phyloP scores from a whole-genome alignment of 106 monocot genomes.

The Alisma plantagoaquatica region DNA sequence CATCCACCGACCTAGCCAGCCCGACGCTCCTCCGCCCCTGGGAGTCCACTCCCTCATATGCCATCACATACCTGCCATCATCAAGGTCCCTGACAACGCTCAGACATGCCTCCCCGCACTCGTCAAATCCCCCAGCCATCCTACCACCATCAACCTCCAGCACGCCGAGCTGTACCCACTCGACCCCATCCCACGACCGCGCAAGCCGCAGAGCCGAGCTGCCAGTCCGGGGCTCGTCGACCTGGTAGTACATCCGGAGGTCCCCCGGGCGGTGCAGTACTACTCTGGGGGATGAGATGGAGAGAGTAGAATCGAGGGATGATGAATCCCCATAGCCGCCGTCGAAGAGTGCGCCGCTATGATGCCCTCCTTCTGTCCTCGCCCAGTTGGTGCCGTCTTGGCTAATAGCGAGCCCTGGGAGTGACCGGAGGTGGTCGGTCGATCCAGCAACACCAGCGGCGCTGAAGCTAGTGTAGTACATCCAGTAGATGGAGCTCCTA shows the following conservation, averaged over 20 bases:
- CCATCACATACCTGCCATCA: constrained; percentile 29
- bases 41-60: constrained; percentile 29
- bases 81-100: constrained; percentile 15
- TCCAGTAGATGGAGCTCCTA: constrained; percentile 34
- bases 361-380: constrained; percentile 49
- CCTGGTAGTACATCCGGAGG: constrained; percentile 48
- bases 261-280: constrained; percentile 32
- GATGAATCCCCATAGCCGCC: constrained; percentile 31
- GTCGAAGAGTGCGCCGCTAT: constrained; percentile 41
- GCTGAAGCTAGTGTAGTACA: constrained; percentile 40
- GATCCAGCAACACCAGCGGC: constrained; percentile 10
- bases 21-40: constrained; percentile 28
- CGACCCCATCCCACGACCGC: constrained; percentile 41
- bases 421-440: not conserved
- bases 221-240: constrained; percentile 17
- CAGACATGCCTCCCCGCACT: constrained; percentile 23
- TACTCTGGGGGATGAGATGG: constrained; percentile 23
- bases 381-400: constrained; percentile 57
- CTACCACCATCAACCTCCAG: constrained; percentile 21
- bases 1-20: constrained; percentile 32
- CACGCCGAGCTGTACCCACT: constrained; percentile 33
- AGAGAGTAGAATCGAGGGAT: too few relatives aligned
- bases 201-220: constrained; percentile 29
- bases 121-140: constrained; percentile 26
- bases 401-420: constrained; percentile 45